phyloP scores from a whole-genome alignment of 2,329 filamentous ascomycete genomes.

The Sarocladium oryzae region DNA sequence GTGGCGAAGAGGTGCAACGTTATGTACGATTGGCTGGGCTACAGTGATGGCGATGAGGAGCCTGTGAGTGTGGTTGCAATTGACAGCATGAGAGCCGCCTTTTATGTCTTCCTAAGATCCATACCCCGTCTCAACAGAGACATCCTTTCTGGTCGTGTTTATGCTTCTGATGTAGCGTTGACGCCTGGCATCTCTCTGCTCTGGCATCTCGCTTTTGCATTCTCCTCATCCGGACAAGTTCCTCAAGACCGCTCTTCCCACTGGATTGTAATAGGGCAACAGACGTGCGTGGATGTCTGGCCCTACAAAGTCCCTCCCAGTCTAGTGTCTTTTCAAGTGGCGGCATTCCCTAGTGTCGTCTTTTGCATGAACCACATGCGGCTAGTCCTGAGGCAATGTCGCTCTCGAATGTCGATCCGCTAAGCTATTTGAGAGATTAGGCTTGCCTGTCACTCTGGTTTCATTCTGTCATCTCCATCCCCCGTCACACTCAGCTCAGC shows the following conservation, averaged over 20 bases:
- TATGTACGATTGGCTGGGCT: background rate
- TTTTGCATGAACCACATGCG: slow-evolving; percentile 6
- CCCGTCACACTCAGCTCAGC: no score
- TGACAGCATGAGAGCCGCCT: background rate
- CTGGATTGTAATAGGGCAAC: background rate
- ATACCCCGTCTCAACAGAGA: no score
- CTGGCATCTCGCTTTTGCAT: background rate
- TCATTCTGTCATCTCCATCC: no score
- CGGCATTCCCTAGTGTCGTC: background rate
- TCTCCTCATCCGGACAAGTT: slow-evolving; percentile 4
- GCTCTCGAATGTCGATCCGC: background rate
- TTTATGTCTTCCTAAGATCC: background rate
- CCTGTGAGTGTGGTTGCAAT: background rate
- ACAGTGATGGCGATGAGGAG: background rate
- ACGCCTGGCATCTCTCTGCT: background rate
- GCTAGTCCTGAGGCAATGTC: background rate
- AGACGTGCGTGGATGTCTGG: no score
- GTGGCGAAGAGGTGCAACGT: no score
- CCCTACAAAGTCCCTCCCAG: no score
- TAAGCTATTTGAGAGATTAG: background rate
- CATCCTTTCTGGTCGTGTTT: no score
- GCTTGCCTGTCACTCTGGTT: no score
- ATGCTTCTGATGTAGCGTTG: background rate
- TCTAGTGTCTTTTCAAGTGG: no score
- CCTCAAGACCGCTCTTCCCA: background rate